Conservation (phyloP, 2,329 filamentous ascomycete species). For the Plenodomus lindquistii region DNA sequence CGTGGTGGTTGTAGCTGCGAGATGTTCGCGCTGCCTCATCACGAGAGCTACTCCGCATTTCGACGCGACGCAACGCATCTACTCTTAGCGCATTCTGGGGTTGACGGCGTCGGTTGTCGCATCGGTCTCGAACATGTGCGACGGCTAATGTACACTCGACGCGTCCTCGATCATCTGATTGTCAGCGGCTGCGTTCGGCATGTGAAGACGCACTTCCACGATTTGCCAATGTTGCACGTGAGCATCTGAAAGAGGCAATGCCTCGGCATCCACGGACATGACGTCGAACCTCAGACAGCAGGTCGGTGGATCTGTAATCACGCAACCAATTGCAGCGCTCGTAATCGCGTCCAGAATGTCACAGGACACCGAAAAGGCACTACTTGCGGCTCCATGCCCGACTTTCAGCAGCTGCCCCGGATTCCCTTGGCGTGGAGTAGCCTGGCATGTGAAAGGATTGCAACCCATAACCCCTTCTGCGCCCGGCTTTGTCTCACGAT, state of each 20-base stretch:
- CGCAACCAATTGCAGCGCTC: constrained; percentile 31
- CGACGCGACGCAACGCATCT: background rate
- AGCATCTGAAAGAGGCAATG: constrained; percentile 10
- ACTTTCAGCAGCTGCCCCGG: constrained; percentile 28
- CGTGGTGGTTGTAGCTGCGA: too few relatives aligned
- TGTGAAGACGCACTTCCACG: constrained; percentile 6
- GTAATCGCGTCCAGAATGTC: constrained; percentile 37
- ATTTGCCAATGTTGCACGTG: constrained; percentile 11
- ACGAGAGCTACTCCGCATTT: background rate
- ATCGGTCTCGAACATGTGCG: background rate
- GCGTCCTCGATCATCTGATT: constrained; percentile 10
- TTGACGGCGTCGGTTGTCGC: background rate
- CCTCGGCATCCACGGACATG: constrained; percentile 36
- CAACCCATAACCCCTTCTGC: constrained; percentile 1
- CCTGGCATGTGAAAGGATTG: constrained; percentile 44
- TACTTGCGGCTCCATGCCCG: constrained; percentile 30
- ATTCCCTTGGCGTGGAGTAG: constrained; percentile 30
- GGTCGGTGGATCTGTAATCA: constrained; percentile 17
- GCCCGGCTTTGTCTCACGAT: constrained; percentile 24
- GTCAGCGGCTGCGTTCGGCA: constrained; percentile 20
- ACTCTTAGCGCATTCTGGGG: background rate
- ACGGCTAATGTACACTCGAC: constrained; percentile 1
- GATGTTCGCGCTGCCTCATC: background rate
- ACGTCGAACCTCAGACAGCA: constrained; percentile 36
- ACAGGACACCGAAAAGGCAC: constrained; percentile 22